phyloP scores from a whole-genome alignment of 768 basidiomycete genomes.

The Hericium coralloides region DNA sequence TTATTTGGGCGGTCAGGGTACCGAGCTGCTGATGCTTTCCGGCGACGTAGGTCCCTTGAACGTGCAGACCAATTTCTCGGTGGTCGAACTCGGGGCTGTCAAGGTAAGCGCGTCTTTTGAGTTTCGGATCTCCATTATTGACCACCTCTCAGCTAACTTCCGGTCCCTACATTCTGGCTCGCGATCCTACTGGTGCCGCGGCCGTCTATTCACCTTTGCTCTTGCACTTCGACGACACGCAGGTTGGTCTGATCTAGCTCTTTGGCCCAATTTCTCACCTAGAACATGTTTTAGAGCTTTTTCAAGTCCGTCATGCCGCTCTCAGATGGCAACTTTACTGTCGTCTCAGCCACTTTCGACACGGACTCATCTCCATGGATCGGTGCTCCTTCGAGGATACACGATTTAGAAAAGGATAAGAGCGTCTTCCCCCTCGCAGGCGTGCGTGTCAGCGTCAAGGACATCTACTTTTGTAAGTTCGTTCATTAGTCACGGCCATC shows the following conservation, averaged over 20 bases:
- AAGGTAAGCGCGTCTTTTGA: too few species aligned
- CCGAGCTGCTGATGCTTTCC: background rate
- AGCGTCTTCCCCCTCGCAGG: background rate
- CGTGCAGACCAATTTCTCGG: background rate
- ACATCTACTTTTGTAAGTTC: background rate
- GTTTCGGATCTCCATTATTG: too few species aligned
- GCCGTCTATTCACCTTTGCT: background rate
- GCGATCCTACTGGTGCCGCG: background rate
- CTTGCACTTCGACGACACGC: background rate
- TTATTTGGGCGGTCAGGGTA: background rate
- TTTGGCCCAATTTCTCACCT: background rate
- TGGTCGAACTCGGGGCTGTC: too few species aligned
- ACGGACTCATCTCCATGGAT: background rate
- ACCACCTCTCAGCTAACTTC: background rate
- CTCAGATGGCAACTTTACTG: background rate
- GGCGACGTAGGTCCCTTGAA: background rate
- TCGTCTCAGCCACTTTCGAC: background rate
- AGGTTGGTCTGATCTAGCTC: background rate
- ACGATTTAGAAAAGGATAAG: background rate
- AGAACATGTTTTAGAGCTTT: background rate
- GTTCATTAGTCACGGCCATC: background rate
- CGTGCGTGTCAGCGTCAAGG: background rate
- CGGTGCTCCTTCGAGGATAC: background rate
- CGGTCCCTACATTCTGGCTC: background rate
- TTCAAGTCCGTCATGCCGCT: background rate